Percentiles rank a stretch among this genome's conserved stretches.
phyloP scores from a whole-genome alignment of 2,329 filamentous ascomycete species.

The Lojkania enalia region DNA sequence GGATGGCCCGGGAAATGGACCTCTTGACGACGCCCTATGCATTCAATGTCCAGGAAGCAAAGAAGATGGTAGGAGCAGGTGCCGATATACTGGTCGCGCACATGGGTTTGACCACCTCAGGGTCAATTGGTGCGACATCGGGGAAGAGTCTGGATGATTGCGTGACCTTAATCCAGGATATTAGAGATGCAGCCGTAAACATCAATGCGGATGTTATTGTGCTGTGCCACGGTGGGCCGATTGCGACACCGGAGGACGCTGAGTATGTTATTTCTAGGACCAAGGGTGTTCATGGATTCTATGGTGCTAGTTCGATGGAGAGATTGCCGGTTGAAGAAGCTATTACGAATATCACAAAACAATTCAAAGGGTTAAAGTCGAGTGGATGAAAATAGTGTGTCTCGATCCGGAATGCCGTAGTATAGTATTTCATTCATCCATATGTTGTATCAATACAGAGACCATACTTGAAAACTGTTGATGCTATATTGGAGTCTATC shows the following conservation, averaged over 20 bases:
- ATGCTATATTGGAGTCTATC: too few species aligned
- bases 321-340: slow-evolving; percentile 68
- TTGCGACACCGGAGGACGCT: slow-evolving; percentile 66
- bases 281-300: slow-evolving; percentile 70
- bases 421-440: too few species aligned
- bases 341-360: slow-evolving; percentile 60
- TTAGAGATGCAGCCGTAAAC: slow-evolving; percentile 61
- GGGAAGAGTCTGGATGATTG: slow-evolving; percentile 67
- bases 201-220: slow-evolving; percentile 65
- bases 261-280: slow-evolving; percentile 64
- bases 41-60: slow-evolving; percentile 64
- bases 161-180: slow-evolving; percentile 63
- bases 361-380: slow-evolving; percentile 53
- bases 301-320: slow-evolving; percentile 72
- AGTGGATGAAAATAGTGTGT: neutral
- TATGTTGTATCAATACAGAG: too few species aligned
- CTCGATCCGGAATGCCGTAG: too few species aligned
- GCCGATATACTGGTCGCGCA: slow-evolving; percentile 71
- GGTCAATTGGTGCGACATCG: slow-evolving; percentile 65
- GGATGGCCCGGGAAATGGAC: slow-evolving; percentile 60
- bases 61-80: slow-evolving; percentile 65
- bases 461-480: too few species aligned
- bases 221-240: slow-evolving; percentile 71
- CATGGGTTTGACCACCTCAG: slow-evolving; percentile 68
- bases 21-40: slow-evolving; percentile 72